These are phyloP conservation scores for Backusella westeae DNA, from an alignment of 192 early-diverging fungal species.

Conservation along the genomic window DNA sequence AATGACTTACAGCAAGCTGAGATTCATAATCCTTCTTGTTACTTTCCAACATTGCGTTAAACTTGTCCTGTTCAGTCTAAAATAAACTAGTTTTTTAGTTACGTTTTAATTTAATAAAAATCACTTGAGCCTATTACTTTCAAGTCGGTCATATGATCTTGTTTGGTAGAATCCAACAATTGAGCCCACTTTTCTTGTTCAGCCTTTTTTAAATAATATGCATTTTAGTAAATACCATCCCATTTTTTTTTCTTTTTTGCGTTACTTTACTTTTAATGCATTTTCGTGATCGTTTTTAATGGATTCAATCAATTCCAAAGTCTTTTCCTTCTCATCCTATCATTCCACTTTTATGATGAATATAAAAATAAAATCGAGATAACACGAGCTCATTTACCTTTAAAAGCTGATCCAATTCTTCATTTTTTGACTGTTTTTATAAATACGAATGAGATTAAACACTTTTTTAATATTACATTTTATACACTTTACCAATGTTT, in stretches of 20 bases:
- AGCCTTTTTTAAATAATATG: background rate
- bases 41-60: background rate
- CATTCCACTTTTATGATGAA: background rate
- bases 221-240: background rate
- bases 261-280: background rate
- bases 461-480: background rate
- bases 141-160: background rate
- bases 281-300: background rate
- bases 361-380: background rate
- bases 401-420: background rate
- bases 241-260: background rate
- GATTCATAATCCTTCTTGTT: background rate
- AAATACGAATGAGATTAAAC: background rate
- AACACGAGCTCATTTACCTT: background rate
- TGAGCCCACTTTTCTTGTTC: background rate
- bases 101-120: background rate
- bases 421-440: background rate
- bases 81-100: background rate
- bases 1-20: background rate
- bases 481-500: background rate
- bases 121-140: background rate
- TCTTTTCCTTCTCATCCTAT: background rate
- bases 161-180: background rate
- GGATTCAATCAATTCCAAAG: background rate
- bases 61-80: background rate